Percentiles rank a stretch among this genome's conserved stretches.
These are phyloP conservation scores for Trichoderma semiorbis DNA, from an alignment of 2,329 filamentous ascomycete species.

Conservation along the genomic window DNA sequence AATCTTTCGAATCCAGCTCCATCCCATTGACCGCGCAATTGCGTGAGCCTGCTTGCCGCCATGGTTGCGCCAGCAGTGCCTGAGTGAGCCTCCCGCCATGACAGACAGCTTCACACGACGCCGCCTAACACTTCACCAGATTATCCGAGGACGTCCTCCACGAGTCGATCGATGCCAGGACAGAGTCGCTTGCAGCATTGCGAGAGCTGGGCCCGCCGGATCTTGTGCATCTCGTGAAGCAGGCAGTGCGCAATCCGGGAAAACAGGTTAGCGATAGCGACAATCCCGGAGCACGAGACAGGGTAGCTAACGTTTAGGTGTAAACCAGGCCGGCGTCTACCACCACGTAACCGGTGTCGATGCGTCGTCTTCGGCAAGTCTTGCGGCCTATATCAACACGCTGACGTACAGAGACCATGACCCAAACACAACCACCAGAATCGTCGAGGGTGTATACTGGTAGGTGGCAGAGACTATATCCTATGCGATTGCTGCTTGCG, in stretches of 20 bases:
- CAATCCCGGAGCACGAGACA: neutral
- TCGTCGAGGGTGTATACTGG: constrained; percentile 93
- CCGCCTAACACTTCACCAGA: constrained; percentile 46
- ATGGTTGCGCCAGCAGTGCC: constrained; percentile 75
- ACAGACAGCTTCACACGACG: neutral
- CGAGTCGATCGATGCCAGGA: constrained; percentile 87
- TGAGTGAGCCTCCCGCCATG: constrained; percentile 52
- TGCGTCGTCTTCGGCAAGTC: constrained; percentile 92
- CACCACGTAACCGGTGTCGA: constrained; percentile 98
- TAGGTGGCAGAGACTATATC: constrained; percentile 39
- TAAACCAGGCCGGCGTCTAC: constrained; percentile 75
- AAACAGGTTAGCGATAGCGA: constrained; percentile 47
- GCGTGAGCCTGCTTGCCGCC: constrained; percentile 27
- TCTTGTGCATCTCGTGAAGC: constrained; percentile 89
- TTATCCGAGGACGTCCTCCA: constrained; percentile 91
- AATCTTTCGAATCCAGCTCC: neutral
- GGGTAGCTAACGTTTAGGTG: constrained; percentile 16
- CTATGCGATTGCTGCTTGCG: neutral
- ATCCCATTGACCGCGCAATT: constrained; percentile 21
- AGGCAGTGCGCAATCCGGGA: constrained; percentile 53
- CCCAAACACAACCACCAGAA: constrained; percentile 69
- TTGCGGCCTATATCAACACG: constrained; percentile 98
- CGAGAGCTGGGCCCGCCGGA: constrained; percentile 95
- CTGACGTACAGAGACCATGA: constrained; percentile 86
- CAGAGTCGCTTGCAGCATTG: constrained; percentile 78